Evolutionary conservation across 2,329 filamentous ascomycete genomes (phyloP), one percentile per base, ranked within the genome.

Genomic region (Fusarium sp.): DNA sequence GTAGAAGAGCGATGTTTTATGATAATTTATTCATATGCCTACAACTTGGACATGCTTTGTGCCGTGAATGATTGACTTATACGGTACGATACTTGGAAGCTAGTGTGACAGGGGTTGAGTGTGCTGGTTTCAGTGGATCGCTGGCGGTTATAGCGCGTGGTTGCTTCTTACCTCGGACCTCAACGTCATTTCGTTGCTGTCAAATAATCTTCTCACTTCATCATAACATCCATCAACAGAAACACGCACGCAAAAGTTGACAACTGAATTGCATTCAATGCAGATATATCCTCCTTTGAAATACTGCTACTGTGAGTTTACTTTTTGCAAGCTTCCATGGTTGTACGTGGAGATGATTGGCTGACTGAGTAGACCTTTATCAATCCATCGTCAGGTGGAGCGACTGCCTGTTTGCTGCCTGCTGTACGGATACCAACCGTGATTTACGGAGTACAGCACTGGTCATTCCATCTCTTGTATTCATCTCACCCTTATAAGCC

Each of bases 321-420:
- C 23, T 25, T 15, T 44, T 32, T 45, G n/a, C 40, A 39, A 19
- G 20, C 22, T 35, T 9, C 7, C 22, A 17, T 9, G 33, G 25
- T 35, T 20, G 9, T n/a, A 22, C 32, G 15, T n/a, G n/a, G 9
- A 39, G 35, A 19, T 14, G 17, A 25, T 20, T 50, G 22, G 37
- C 59, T 64, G 33, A 64, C 9, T 49, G 14, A 10, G 32, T 25
- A 56, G 54, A 56, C n/a, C 17, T 37, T n/a, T 10, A 30, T 30
- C 27, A 30, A 37, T 19, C 35, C 15, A 19, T 56, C 30, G 11
- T n/a, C 32, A 14, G 32, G 64, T 67, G 64, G 64, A 68, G 41
- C 58, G 49, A 54, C 61, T 67, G 65, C 59, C 65, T 68, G 49
- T 47, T 49, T 48, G 65, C 59, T 67, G 65, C 65, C 65, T 67